Conservation (phyloP, 1,284 basidiomycete genomes). For the Sporisorium reilianum region DNA sequence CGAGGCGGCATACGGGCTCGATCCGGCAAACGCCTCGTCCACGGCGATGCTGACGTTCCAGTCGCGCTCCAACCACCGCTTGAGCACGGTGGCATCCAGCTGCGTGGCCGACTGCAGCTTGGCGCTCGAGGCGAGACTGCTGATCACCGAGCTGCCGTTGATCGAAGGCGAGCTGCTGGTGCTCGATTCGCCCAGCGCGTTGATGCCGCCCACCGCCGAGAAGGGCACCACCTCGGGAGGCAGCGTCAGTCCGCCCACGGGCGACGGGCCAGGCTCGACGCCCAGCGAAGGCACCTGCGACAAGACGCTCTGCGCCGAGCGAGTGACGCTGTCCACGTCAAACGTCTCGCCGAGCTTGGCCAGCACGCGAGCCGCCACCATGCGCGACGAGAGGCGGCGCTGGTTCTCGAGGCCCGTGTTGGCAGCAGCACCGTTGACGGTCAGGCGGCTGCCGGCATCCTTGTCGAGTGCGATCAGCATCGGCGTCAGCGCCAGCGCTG, state of each 20-base stretch:
- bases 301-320: slow-evolving; percentile 34
- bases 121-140: slow-evolving; percentile 41
- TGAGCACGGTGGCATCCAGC: slow-evolving; percentile 45
- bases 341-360: slow-evolving; percentile 79
- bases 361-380: slow-evolving; percentile 78
- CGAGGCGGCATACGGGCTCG: slow-evolving; percentile 37
- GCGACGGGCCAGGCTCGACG: slow-evolving; percentile 48
- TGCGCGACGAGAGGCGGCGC: slow-evolving; percentile 76
- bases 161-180: slow-evolving; percentile 36
- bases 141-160: slow-evolving; percentile 36
- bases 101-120: slow-evolving; percentile 57
- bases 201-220: slow-evolving; percentile 36
- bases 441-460: slow-evolving; percentile 72
- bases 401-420: slow-evolving; percentile 44
- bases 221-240: slow-evolving; percentile 50
- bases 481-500: slow-evolving; percentile 82
- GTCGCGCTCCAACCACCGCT: slow-evolving; percentile 60
- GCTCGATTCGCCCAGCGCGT: slow-evolving; percentile 38
- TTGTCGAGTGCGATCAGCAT: slow-evolving; percentile 84
- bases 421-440: slow-evolving; percentile 55
- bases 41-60: slow-evolving; percentile 63
- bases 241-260: slow-evolving; percentile 35
- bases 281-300: slow-evolving; percentile 47
- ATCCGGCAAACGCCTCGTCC: slow-evolving; percentile 53
- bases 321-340: slow-evolving; percentile 71